Conservation (phyloP, 768 basidiomycete species). For the Rhodotorula kratochvilovae region DNA sequence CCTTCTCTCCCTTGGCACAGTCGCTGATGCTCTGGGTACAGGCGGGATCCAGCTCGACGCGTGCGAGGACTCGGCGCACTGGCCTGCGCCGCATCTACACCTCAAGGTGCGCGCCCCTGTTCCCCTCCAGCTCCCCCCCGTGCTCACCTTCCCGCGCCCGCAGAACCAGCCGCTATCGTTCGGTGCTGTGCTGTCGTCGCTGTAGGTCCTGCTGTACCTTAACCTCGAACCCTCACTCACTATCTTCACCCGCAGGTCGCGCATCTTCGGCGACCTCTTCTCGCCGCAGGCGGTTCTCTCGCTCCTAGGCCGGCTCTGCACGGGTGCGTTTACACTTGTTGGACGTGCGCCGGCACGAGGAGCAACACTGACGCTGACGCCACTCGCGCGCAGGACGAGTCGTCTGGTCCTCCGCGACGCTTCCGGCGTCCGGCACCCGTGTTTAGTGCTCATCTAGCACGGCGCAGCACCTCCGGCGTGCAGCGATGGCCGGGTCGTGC, state of each 20-base stretch:
- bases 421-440: neutral
- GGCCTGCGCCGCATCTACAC: neutral
- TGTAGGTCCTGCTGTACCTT: neutral
- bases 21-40: neutral
- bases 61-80: neutral
- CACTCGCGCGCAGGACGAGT: neutral
- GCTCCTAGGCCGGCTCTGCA: neutral
- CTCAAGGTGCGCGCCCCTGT: neutral
- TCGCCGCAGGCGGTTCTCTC: slow-evolving; percentile 1
- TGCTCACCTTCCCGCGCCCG: neutral
- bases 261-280: neutral
- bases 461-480: too few relatives aligned
- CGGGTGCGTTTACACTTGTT: neutral
- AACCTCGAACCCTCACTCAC: neutral
- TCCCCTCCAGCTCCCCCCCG: too few relatives aligned
- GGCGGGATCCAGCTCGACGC: neutral
- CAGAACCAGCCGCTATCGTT: slow-evolving; percentile 1
- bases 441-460: too few relatives aligned
- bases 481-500: too few relatives aligned
- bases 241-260: neutral
- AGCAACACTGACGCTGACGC: neutral
- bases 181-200: neutral
- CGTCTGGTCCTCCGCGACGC: neutral
- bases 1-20: neutral
- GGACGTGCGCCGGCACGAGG: too few relatives aligned